Percentiles rank a stretch among this genome's conserved stretches.
These are phyloP conservation scores for Oemleria cerasiformis DNA, from an alignment of 306 rosid species.

Conservation along the genomic window DNA sequence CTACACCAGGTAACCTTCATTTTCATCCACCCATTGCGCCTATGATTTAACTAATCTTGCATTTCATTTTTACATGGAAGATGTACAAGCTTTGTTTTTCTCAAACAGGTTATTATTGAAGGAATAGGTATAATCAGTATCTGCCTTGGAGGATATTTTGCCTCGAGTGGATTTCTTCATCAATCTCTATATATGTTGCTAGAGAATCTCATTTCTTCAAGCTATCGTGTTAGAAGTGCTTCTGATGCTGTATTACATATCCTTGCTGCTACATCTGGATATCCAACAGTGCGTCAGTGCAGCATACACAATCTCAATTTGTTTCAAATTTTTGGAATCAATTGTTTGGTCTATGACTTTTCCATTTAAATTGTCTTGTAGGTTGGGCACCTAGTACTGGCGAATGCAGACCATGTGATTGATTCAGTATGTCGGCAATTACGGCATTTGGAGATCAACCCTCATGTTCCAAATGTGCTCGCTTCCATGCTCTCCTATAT, in stretches of 20 bases:
- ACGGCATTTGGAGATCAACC: constrained; percentile 83
- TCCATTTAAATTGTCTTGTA: constrained; percentile 32
- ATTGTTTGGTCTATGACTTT: constrained; percentile 12
- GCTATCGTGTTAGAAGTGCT: constrained; percentile 64
- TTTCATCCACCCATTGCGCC: constrained; percentile 19
- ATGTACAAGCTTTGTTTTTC: constrained; percentile 28
- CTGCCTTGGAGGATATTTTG: constrained; percentile 77
- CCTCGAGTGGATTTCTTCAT: constrained; percentile 84
- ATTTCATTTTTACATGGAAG: neutral
- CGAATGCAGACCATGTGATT: constrained; percentile 85
- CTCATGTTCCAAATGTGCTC: constrained; percentile 78
- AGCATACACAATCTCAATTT: constrained; percentile 5
- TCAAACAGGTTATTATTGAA: constrained; percentile 81
- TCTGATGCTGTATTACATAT: constrained; percentile 68
- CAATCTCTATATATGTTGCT: constrained; percentile 86
- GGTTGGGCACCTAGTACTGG: constrained; percentile 83
- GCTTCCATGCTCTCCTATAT: constrained; percentile 83
- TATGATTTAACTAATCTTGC: neutral
- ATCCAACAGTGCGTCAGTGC: constrained; percentile 53
- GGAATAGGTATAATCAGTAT: constrained; percentile 79
- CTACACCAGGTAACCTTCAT: constrained; percentile 68
- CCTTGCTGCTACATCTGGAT: constrained; percentile 61
- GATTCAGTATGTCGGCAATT: constrained; percentile 88
- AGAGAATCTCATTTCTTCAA: constrained; percentile 79
- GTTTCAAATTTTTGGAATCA: neutral